Base-by-base conservation (phyloP, 768 basidiomycete species). In the Hericium alpestre region DNA sequence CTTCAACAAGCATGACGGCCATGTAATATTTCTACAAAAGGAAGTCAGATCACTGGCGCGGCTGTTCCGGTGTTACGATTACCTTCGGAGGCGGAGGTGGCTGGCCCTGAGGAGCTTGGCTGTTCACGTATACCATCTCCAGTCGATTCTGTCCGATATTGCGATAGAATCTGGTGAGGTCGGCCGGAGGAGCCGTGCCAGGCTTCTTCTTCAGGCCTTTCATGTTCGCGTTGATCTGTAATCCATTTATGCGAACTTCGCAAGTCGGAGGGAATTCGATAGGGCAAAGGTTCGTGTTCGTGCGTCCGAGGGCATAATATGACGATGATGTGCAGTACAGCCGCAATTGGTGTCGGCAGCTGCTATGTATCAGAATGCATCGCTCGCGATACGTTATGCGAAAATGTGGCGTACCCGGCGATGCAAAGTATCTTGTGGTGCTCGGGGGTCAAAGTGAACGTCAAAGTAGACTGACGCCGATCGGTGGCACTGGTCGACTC, bases 171-270 rank as follows among this genome's bases (percentile, higher is more conserved):
- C 68, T 74, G 27, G 74, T 73, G 54, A 83, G 68, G 67, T 93
- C 86, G 1, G 91, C 85, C 6, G 93, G 93, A n/a, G 93, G 91
- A 1, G 92, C 90, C 46, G 90, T 94, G 3, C 93, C 93, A 27
- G 91, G 87, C 64, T 90, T 93, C 76, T 96, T 96, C 78, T 96
- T 96, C 67, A 95, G 72, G 4, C 93, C 93, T 69, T 92, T 92
- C 60, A 93, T 69, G 68, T 86, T 93, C 39, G 86, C 90, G 18
- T 74, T 73, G 32, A 95, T 72, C 55, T 81, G 76, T 2, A 74
- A 74, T 55, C 73, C 76, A 69, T 96, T 95, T 40, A 94, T 81
- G 65, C 90, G 86, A 53, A 94, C 86, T 79, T 96, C 93, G 66
- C 89, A 93, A 9, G 89, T 89, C 8, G 86, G 83, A 22, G 93